Evolutionary conservation across 2,329 filamentous ascomycete species (phyloP).

Genomic region (Cercospora sp.): DNA sequence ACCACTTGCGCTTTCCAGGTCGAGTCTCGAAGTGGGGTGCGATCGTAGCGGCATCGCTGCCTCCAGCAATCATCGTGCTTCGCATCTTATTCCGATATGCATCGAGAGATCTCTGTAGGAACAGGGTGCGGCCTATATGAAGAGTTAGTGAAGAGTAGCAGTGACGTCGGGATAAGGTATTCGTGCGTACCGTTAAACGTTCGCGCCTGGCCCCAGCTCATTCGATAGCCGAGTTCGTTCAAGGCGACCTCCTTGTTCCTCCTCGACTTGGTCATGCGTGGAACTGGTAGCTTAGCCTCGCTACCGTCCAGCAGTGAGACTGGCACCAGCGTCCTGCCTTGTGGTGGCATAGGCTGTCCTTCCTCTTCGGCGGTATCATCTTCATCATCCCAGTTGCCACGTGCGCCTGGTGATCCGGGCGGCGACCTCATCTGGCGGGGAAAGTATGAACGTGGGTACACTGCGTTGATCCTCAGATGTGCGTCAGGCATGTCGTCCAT

Average conservation of each 20-base stretch:
- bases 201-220: constrained; percentile 94
- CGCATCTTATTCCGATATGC: constrained; percentile 91
- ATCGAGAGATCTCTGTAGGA: constrained; percentile 64
- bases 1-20: constrained; percentile 70
- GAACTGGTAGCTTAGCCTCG: constrained; percentile 72
- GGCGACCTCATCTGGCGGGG: constrained; percentile 89
- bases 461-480: constrained; percentile 84
- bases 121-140: constrained; percentile 26
- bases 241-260: constrained; percentile 82
- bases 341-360: constrained; percentile 36
- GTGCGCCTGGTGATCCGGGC: constrained; percentile 71
- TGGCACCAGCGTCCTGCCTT: constrained; percentile 50
- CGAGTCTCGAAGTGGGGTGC: constrained; percentile 88
- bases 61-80: constrained; percentile 73
- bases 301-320: constrained; percentile 62
- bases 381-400: constrained; percentile 70
- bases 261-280: constrained; percentile 67
- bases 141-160: constrained; percentile 12
- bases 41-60: constrained; percentile 70
- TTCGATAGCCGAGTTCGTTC: constrained; percentile 89
- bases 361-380: constrained; percentile 57
- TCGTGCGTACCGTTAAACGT: constrained; percentile 68
- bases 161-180: constrained; percentile 19
- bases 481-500: constrained; percentile 96
- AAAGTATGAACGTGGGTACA: constrained; percentile 89